Base-by-base conservation (phyloP, 371 early-diverging fungal species). In the Mucor lusitanicus region DNA sequence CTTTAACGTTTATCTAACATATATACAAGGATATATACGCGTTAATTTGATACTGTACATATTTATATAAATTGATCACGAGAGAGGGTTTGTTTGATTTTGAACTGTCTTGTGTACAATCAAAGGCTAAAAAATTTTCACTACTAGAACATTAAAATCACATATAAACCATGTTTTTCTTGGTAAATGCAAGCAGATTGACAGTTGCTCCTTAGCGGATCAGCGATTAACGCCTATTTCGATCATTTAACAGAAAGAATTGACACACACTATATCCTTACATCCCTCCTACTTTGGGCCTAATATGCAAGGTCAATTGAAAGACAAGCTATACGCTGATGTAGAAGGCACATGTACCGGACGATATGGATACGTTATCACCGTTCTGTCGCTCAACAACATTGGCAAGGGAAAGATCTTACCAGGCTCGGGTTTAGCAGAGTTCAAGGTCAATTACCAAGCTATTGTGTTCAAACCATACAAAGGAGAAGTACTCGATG, bases 391-490 rank as follows among this genome's bases (percentile, higher is more conserved):
- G n/a, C 77, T 97, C 13, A 53, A 67, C 13, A 88, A 88, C 40
- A 89, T 94, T 63, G 89, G 94, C 30, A 91, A 85, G 67, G 98
- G 98, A 35, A 92, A 93, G 60, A 86, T 99, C 32, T 84, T 96
- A 59, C 89, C 93, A 11, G 91, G 92, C 6, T 86, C 88, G 15
- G 99, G 99, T 3, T 82, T 89, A 58, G 99, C 97, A 25, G 96
- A 97, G 78, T 99, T 97, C 80, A 85, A 85, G 37, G 93, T 99
- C 15, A 84, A 88, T 37, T 99, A 99, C 81, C 93, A 92, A 68
- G 99, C 99, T 7, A 91, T 99, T 68, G 94, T 99, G 6, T 95
- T 99, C 71, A 98, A 96, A 74, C 99, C 99, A 21, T 97, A 94
- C 81, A 98, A 95, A 70, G 94, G 95, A 55, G 96, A 99, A 82